Evolutionary conservation across 2,329 filamentous ascomycete species (phyloP).

Genomic region (Aspergillus piperis): DNA sequence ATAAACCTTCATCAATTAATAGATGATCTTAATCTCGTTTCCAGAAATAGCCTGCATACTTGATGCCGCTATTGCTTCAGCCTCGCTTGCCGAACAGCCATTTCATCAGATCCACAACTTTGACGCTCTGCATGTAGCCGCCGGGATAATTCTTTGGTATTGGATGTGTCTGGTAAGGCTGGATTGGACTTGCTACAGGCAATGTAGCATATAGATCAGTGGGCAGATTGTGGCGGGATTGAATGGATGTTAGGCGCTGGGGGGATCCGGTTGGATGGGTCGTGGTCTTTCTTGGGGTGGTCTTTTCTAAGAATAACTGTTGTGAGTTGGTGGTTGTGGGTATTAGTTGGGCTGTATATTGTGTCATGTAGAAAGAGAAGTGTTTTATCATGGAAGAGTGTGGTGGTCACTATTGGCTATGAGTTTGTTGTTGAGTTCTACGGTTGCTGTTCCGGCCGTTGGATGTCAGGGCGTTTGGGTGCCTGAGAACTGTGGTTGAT

Average conservation of each 20-base stretch:
- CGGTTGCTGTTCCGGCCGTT: background rate
- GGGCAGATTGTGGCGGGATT: background rate
- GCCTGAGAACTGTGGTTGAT: background rate
- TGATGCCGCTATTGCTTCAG: background rate
- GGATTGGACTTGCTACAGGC: background rate
- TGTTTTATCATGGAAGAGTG: background rate
- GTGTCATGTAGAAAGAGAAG: no score
- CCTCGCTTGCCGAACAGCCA: background rate
- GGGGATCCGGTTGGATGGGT: background rate
- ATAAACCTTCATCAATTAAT: background rate
- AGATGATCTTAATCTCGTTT: background rate
- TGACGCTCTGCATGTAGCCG: slow-evolving; percentile 4
- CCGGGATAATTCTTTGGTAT: background rate
- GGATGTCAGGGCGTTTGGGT: background rate
- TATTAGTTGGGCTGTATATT: background rate
- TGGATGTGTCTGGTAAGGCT: background rate
- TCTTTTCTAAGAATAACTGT: slow-evolving; percentile 10
- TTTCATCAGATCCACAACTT: background rate
- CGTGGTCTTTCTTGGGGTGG: no score
- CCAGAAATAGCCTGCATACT: background rate
- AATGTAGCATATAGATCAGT: background rate
- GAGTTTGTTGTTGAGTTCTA: background rate
- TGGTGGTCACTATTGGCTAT: background rate
- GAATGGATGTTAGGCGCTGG: background rate
- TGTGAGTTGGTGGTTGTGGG: background rate